Conservation (phyloP, 768 basidiomycete genomes). For the Collybiopsis confluens region DNA sequence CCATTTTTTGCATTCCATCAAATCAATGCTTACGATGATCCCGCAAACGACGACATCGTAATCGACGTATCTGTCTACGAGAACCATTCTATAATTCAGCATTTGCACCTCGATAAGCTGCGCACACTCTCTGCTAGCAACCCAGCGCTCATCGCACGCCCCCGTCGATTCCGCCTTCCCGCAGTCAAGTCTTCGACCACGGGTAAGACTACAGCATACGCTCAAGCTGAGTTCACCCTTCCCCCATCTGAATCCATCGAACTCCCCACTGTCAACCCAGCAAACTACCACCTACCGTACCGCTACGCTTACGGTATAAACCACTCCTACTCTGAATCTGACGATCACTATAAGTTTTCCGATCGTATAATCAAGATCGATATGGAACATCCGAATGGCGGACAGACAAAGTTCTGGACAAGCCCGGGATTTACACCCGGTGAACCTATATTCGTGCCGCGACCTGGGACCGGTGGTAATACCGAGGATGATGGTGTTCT, state of each 20-base stretch:
- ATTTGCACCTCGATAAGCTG: slow-evolving; percentile 25
- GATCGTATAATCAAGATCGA: slow-evolving; percentile 34
- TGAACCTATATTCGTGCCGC: slow-evolving; percentile 32
- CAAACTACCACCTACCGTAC: slow-evolving; percentile 24
- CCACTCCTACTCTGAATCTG: slow-evolving; percentile 22
- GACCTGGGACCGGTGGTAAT: slow-evolving; percentile 22
- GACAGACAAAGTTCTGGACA: slow-evolving; percentile 20
- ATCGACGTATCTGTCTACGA: slow-evolving; percentile 32
- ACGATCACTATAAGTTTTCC: slow-evolving; percentile 17
- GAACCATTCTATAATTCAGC: slow-evolving; percentile 26
- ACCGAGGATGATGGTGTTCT: slow-evolving; percentile 33
- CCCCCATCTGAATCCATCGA: slow-evolving; percentile 16
- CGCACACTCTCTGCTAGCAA: slow-evolving; percentile 16
- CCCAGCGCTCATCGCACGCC: slow-evolving; percentile 2
- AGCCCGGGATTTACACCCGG: slow-evolving; percentile 25
- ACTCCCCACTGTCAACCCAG: slow-evolving; percentile 30
- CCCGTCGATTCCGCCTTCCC: slow-evolving; percentile 26
- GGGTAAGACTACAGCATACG: not conserved
- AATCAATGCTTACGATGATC: slow-evolving; percentile 35
- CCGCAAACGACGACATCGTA: slow-evolving; percentile 21
- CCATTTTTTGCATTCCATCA: slow-evolving; percentile 37
- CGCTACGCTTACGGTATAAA: slow-evolving; percentile 28
- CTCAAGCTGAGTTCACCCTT: slow-evolving; percentile 13
- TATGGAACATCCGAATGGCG: slow-evolving; percentile 14
- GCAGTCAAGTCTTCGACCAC: slow-evolving; percentile 13